Base-by-base conservation (phyloP, 2,329 filamentous ascomycete species). In the Xylaria polymorpha region DNA sequence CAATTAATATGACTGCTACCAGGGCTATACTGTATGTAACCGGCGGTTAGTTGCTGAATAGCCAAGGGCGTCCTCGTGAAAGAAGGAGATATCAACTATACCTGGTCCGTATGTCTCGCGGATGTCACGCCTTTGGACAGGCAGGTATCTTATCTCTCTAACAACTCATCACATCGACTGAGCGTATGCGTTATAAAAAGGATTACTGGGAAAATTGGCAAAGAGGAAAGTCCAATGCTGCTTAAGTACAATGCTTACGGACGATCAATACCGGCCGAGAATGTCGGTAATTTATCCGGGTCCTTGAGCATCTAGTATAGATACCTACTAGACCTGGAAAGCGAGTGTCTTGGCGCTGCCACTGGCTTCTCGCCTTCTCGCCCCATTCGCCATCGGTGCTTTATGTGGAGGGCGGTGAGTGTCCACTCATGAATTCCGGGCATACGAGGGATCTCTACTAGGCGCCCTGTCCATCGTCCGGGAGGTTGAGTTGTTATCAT, bases 1-100 rank as follows among this genome's bases (percentile, higher is more conserved):
- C 71, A 61, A 68, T 62, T 7, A 56, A 44, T 53, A 56, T 35
- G 22, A 46, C 15, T 22, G 18, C 15, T 14, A 51, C 39, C 5
- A n/a, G 55, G 35, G 18, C n/a, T 15, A 29, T 29, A 15, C 37
- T 59, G 29, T 5, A 53, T 12, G 14, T 41, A 44, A 46, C 22
- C 18, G 29, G 44, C 5, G 4, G 32, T 43, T 48, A 59, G 35
- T 20, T 7, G n/a, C n/a, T 22, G 37, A 35, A 39, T 14, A n/a
- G 25, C 1, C 25, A 32, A 59, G 7, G 39, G 48, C 20, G 41
- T 51, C 7, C n/a, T 46, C 12, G 39, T 60, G 25, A 32, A 32
- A 41, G 25, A 41, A 39, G 29, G 5, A 39, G 18, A 43, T 20
- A 44, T 22, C 9, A 20, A 12, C 32, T 50, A 48, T 58, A 41